Base-by-base conservation (phyloP, 2,329 filamentous ascomycete species). In the Dissoconium aciculare region DNA sequence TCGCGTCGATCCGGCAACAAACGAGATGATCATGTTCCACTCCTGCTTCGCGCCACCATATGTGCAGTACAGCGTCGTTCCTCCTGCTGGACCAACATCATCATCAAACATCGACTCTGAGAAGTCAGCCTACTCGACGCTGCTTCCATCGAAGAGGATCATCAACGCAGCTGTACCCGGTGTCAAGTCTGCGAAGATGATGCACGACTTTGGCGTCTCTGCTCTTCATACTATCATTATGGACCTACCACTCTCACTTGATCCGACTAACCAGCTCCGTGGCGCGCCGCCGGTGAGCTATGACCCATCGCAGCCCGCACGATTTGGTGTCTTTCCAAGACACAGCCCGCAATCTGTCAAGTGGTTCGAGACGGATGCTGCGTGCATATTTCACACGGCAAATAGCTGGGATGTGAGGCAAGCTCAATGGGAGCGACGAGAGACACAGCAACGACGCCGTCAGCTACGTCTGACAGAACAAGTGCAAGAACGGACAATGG, bases 161-260 rank as follows among this genome's bases (percentile, higher is more conserved):
- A 54, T 77, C 33, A 70, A 71, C 39, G 54, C 60, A 5, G 58
- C 71, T 0, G 62, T 81, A 0, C 66, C 72, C 0, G 74, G 74
- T 0, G 60, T 80, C 15, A 57, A 59, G 3, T 67, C 67, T 1
- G 69, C 74, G 2, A 78, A 75, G 47, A 75, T 81, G 66, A 81
- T 81, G 74, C 77, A 81, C 46, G 76, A 81, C 48, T 81, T 80
- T 51, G 76, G 76, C 10, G 74, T 75, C 2, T 77, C 74, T 2
- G 60, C 55, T 4, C 51, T 47, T 4, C 64, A 78, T 43, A 78
- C 74, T 0, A 55, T 80, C 21, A 77, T 81, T 33, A 64, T 81
- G 54, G 76, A 82, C 43, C 58, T 80, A 6, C 77, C 77, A 0
- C 57, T 81, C 0, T 70, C 68, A 0, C 56, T 81, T 1, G 68